Evolutionary conservation across 1,284 basidiomycete species (phyloP).

Genomic region (Irpex sp.): DNA sequence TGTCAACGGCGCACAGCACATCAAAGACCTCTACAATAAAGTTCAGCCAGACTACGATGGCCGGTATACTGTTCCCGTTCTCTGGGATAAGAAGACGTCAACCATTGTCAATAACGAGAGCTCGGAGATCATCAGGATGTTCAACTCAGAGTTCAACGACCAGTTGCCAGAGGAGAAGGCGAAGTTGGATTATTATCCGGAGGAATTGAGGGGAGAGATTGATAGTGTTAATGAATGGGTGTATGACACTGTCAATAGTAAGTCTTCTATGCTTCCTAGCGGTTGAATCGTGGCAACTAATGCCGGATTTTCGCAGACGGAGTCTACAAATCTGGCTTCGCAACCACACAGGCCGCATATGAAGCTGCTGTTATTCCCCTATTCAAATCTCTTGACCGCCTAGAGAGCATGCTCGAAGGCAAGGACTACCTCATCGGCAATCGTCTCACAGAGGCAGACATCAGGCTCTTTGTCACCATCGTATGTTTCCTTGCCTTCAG

Average conservation of each 20-base stretch:
- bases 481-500: conserved; percentile 39
- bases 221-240: conserved; percentile 89
- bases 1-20: conserved; percentile 63
- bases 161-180: conserved; percentile 64
- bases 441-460: conserved; percentile 87
- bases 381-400: conserved; percentile 77
- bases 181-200: conserved; percentile 76
- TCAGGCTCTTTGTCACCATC: conserved; percentile 89
- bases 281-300: background rate
- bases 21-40: conserved; percentile 85
- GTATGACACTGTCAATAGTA: conserved; percentile 80
- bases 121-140: conserved; percentile 90
- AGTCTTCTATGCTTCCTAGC: conserved; percentile 64
- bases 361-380: conserved; percentile 68
- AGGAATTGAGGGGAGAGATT: conserved; percentile 70
- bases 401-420: conserved; percentile 75
- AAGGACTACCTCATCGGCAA: conserved; percentile 84
- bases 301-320: conserved; percentile 47
- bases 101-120: conserved; percentile 97
- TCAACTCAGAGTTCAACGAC: conserved; percentile 84
- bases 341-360: conserved; percentile 81
- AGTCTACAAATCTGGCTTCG: conserved; percentile 91
- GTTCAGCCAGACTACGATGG: conserved; percentile 70
- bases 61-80: conserved; percentile 85
- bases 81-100: conserved; percentile 91